Conservation (phyloP, 345 rosid species). For the Acer yangbiense region DNA sequence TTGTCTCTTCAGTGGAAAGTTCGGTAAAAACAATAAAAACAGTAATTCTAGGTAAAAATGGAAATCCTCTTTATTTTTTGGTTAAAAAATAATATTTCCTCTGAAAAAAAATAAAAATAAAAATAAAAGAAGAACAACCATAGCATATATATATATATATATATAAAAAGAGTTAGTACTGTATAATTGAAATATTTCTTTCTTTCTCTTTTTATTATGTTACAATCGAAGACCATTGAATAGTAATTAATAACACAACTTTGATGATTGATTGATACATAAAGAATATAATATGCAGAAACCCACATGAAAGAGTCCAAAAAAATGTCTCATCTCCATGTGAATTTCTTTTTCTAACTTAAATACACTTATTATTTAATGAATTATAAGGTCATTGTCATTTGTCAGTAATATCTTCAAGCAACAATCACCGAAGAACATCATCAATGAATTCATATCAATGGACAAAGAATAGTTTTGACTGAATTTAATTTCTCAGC, state of each 20-base stretch:
- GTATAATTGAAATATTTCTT: background rate
- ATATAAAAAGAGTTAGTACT: background rate
- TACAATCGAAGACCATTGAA: background rate
- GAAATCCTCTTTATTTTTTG: no score
- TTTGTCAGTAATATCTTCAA: slow-evolving; percentile 42
- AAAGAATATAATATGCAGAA: slow-evolving; percentile 22
- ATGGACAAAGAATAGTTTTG: slow-evolving; percentile 14
- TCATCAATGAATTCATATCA: slow-evolving; percentile 18
- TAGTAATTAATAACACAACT: slow-evolving; percentile 16
- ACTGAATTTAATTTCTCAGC: slow-evolving; percentile 27
- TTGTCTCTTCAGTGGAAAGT: no score
- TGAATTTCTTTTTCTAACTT: slow-evolving; percentile 29
- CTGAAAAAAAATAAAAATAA: no score
- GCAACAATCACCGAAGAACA: slow-evolving; percentile 24
- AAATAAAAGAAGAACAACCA: background rate
- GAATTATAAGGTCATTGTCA: slow-evolving; percentile 33
- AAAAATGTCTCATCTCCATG: slow-evolving; percentile 43
- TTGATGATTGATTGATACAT: slow-evolving; percentile 26
- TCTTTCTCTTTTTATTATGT: background rate
- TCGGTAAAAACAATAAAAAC: no score
- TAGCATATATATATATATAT: background rate
- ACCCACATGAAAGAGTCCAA: slow-evolving; percentile 39
- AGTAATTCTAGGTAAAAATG: no score
- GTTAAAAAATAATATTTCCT: no score
- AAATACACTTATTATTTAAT: slow-evolving; percentile 2